Conservation (phyloP, 2,329 filamentous ascomycete genomes). For the Myriosclerotinia curreyana region DNA sequence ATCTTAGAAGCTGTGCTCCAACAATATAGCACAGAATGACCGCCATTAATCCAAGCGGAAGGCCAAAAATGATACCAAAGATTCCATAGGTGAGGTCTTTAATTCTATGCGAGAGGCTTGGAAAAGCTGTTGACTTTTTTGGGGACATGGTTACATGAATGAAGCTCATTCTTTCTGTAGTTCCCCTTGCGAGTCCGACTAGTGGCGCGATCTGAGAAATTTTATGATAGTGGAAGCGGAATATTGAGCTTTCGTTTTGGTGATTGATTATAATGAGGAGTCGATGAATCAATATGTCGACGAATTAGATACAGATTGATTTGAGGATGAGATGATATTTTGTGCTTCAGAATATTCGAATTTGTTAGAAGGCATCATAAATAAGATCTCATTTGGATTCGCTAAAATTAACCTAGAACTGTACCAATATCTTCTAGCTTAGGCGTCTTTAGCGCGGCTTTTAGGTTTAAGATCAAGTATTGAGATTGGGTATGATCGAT, state of each 20-base stretch:
- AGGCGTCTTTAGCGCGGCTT: neutral
- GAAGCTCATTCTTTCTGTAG: neutral
- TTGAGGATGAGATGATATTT: neutral
- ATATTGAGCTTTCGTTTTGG: neutral
- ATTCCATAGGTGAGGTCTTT: neutral
- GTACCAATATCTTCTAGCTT: neutral
- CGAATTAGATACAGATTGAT: neutral
- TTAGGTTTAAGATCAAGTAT: neutral
- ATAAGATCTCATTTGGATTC: neutral
- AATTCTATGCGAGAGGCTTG: neutral
- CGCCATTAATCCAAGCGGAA: neutral
- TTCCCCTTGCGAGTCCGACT: neutral
- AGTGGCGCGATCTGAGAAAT: neutral
- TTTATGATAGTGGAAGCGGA: neutral
- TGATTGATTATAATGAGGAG: neutral
- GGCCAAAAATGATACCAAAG: neutral
- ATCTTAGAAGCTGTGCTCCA: neutral
- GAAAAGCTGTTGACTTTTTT: neutral
- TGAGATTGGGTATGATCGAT: neutral
- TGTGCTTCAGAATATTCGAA: neutral
- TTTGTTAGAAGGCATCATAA: neutral
- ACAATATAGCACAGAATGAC: neutral
- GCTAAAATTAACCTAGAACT: neutral
- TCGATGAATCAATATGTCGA: neutral
- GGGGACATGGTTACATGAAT: neutral